Conservation (phyloP, 441 rosid genomes). For the Arabidopsis hybrid region DNA sequence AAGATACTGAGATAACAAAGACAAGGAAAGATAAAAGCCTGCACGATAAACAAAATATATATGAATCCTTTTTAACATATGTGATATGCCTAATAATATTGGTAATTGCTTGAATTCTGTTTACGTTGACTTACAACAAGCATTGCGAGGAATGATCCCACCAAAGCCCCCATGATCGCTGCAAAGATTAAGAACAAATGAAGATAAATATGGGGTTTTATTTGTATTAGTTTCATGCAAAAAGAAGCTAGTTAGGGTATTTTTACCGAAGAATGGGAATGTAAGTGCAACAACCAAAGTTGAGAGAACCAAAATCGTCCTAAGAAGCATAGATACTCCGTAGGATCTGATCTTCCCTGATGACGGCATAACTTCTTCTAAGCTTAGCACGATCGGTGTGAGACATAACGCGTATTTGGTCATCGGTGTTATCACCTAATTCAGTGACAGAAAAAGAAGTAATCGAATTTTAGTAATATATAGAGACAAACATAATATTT, state of each 20-base stretch:
- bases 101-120: not conserved
- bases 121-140: slow-evolving; percentile 57
- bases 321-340: slow-evolving; percentile 54
- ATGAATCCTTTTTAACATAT: slow-evolving; percentile 52
- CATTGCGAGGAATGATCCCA: slow-evolving; percentile 82
- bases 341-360: slow-evolving; percentile 48
- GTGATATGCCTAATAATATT: not conserved
- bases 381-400: slow-evolving; percentile 70
- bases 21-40: slow-evolving; percentile 81
- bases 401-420: slow-evolving; percentile 80
- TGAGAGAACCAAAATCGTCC: slow-evolving; percentile 68
- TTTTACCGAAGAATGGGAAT: slow-evolving; percentile 77
- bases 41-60: slow-evolving; percentile 10
- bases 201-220: not conserved
- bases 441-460: not conserved
- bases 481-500: not conserved
- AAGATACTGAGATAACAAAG: slow-evolving; percentile 70
- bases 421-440: slow-evolving; percentile 77
- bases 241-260: not conserved
- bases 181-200: slow-evolving; percentile 31
- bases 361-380: slow-evolving; percentile 78
- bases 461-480: not conserved
- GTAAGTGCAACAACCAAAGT: slow-evolving; percentile 72
- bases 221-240: slow-evolving; percentile 8
- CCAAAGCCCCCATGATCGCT: slow-evolving; percentile 75